Evolutionary conservation across 2,329 filamentous ascomycete genomes (phyloP), one percentile per base, ranked within the genome.

Genomic region (Venturia asperata): DNA sequence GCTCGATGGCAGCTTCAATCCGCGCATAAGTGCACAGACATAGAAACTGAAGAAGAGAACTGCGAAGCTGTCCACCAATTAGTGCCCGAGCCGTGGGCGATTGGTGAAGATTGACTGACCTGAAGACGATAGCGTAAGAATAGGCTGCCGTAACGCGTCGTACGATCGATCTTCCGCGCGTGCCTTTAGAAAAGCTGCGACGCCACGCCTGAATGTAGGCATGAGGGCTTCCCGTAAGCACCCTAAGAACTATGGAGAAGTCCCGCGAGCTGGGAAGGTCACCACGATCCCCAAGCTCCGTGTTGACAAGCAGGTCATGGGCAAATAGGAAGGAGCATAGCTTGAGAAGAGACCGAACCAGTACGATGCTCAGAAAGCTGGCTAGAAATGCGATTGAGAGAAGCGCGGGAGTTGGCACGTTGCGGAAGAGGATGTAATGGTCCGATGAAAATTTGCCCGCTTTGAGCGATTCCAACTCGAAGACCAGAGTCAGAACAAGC

Each of bases 371-470:
- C n/a, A 17, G 24, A 43, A 61, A 34, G 21, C 39, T 61, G 60
- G 42, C 42, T 19, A 61, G 42, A 4, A 11, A 42, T 15, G 60
- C 15, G 21, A 61, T 17, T 3, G 2, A 17, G 37, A 61, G 4
- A 21, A 61, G 43, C 4, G 39, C 24, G 7, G 37, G 17, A 19
- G 37, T 21, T 42, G 39, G 27, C 11, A 61, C n/a, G 17, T 45
- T 45, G n/a, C 21, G 60, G 39, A 61, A n/a, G 60, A 61, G 19
- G 39, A 42, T 39, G 60, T 61, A 43, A 5, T 61, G 9, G 5
- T 45, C 30, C 15, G 42, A 19, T 10, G 60, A 24, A 5, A 42
- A 42, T 24, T 27, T 45, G 60, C 15, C 27, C 24, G 39, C 37
- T n/a, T 61, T 61, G 1, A 42, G n/a, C 60, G 21, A 42, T 17